phyloP scores from a whole-genome alignment of 352 stramenopile genomes.

The Globisporangium middletonii region DNA sequence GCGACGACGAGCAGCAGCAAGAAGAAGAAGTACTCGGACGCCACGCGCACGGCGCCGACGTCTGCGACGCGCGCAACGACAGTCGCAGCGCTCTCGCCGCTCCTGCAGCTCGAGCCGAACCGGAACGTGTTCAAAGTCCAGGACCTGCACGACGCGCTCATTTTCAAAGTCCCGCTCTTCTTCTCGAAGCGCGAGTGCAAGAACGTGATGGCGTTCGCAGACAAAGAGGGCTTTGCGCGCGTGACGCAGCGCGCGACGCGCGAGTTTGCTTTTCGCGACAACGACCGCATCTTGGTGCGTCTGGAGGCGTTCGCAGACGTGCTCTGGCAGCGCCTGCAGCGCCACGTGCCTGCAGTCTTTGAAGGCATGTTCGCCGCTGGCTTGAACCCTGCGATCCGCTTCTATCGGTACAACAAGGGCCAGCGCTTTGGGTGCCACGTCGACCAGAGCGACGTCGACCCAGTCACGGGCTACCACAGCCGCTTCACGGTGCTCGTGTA shows the following conservation, averaged over 20 bases:
- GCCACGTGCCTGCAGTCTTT: constrained; percentile 47
- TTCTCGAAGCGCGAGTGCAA: constrained; percentile 55
- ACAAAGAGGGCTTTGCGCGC: constrained; percentile 48
- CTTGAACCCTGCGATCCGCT: constrained; percentile 66
- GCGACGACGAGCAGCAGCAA: constrained; percentile 1
- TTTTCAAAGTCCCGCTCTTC: constrained; percentile 59
- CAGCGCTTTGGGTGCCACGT: constrained; percentile 79
- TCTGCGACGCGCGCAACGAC: constrained; percentile 1
- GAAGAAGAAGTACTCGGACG: constrained; percentile 16
- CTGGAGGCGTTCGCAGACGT: constrained; percentile 57
- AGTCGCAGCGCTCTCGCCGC: constrained; percentile 16
- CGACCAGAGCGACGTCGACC: constrained; percentile 81
- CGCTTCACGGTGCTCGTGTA: constrained; percentile 82
- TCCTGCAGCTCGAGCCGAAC: constrained; percentile 41
- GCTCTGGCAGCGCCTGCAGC: constrained; percentile 57
- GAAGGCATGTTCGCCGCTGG: constrained; percentile 59
- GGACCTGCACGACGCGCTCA: constrained; percentile 53
- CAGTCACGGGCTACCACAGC: constrained; percentile 58
- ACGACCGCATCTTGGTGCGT: constrained; percentile 59
- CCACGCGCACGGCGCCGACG: constrained; percentile 8
- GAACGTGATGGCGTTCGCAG: constrained; percentile 51
- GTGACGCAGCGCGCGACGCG: constrained; percentile 63
- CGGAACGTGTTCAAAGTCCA: constrained; percentile 26
- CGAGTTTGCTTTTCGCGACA: constrained; percentile 72
- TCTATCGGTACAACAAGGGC: constrained; percentile 66